Conservation (phyloP, 306 rosid genomes). For the Sicyos baderoa region DNA sequence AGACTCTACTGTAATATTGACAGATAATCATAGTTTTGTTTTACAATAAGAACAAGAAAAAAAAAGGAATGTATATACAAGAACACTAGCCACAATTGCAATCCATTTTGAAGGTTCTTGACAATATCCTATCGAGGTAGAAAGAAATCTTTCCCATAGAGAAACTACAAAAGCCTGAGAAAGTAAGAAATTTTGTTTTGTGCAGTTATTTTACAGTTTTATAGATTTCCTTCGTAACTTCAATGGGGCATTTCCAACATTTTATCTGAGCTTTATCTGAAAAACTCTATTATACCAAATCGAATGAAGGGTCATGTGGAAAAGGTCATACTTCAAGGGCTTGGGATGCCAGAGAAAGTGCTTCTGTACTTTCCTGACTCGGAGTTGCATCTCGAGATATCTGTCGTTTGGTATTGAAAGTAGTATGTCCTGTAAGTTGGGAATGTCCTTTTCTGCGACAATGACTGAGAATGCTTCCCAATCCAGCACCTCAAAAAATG, state of each 20-base stretch:
- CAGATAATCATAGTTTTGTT: not conserved
- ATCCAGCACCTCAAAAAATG: slow-evolving; percentile 80
- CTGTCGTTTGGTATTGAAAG: slow-evolving; percentile 56
- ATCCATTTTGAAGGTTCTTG: not conserved
- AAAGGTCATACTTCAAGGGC: slow-evolving; percentile 77
- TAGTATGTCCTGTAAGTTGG: slow-evolving; percentile 59
- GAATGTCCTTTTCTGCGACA: slow-evolving; percentile 76
- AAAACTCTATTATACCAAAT: slow-evolving; percentile 88
- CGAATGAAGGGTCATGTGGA: slow-evolving; percentile 94
- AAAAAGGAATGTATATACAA: not conserved
- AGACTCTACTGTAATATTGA: no score
- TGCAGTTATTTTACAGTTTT: not conserved
- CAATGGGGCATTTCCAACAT: not conserved
- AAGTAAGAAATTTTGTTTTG: not conserved
- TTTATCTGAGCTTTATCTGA: slow-evolving; percentile 52
- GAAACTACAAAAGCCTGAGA: slow-evolving; percentile 1
- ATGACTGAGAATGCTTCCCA: slow-evolving; percentile 82
- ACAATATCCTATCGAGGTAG: not conserved
- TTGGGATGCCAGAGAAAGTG: slow-evolving; percentile 86
- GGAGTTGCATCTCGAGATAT: slow-evolving; percentile 70
- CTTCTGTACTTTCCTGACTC: slow-evolving; percentile 69
- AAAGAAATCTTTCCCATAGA: not conserved
- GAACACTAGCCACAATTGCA: slow-evolving; percentile 1
- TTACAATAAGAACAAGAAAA: not conserved
- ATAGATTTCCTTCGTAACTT: not conserved